Evolutionary conservation across 1,284 basidiomycete genomes (phyloP).

Genomic region (Moesziomyces antarcticus): DNA sequence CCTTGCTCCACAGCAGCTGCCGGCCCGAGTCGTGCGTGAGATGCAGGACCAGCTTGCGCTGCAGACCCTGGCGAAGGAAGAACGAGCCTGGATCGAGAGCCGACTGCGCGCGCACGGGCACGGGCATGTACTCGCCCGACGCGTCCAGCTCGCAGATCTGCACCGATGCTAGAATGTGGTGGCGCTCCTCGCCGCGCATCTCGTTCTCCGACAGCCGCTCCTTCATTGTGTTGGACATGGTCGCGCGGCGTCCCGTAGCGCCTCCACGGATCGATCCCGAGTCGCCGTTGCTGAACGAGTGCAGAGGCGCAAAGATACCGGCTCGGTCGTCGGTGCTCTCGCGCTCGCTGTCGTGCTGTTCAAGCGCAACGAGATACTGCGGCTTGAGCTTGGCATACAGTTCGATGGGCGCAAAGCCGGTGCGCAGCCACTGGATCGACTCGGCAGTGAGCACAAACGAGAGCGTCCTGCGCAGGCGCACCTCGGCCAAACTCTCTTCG

Average conservation of each 20-base stretch:
- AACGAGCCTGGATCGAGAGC: slow-evolving; percentile 85
- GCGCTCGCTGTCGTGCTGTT: slow-evolving; percentile 44
- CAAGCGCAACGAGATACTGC: slow-evolving; percentile 41
- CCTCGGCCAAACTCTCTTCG: slow-evolving; percentile 32
- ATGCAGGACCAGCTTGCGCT: slow-evolving; percentile 81
- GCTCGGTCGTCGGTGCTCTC: slow-evolving; percentile 16
- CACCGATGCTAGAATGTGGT: slow-evolving; percentile 87
- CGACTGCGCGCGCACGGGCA: slow-evolving; percentile 83
- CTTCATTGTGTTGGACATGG: slow-evolving; percentile 37
- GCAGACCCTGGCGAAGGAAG: slow-evolving; percentile 89
- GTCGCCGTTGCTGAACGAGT: slow-evolving; percentile 10
- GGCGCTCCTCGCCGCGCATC: slow-evolving; percentile 85
- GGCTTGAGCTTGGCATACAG: slow-evolving; percentile 46
- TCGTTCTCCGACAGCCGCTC: slow-evolving; percentile 80
- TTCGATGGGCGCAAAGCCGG: slow-evolving; percentile 49
- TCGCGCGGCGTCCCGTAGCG: neutral
- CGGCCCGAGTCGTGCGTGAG: slow-evolving; percentile 88
- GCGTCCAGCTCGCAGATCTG: slow-evolving; percentile 87
- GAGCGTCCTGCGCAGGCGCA: slow-evolving; percentile 54
- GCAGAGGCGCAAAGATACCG: slow-evolving; percentile 25
- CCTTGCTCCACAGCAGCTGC: slow-evolving; percentile 84
- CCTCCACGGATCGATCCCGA: neutral
- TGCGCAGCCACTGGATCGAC: slow-evolving; percentile 43
- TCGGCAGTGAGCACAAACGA: slow-evolving; percentile 53
- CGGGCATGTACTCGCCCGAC: slow-evolving; percentile 84